Evolutionary conservation across 2,329 filamentous ascomycete species (phyloP).

Genomic region (Allantophomopsis lycopodina): DNA sequence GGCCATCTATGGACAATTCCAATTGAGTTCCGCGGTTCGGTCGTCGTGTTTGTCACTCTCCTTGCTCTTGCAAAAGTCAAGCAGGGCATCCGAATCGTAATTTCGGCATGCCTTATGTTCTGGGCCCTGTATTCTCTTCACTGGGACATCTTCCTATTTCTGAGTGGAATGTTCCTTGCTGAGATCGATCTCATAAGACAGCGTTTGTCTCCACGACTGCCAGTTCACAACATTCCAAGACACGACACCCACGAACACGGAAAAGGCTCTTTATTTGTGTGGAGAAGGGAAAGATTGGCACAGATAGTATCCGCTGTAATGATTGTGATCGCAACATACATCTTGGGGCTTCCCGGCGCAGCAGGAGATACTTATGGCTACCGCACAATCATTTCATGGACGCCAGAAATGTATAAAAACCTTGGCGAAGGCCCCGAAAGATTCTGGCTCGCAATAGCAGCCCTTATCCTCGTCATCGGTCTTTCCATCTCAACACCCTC

Average conservation of each 20-base stretch:
- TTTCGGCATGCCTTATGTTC: not conserved
- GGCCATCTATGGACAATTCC: constrained; percentile 3
- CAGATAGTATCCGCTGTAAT: not conserved
- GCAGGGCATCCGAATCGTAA: not conserved
- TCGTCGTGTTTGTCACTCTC: constrained; percentile 1
- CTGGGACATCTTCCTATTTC: constrained; percentile 2
- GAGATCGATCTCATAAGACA: constrained; percentile 1
- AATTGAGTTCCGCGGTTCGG: constrained; percentile 2
- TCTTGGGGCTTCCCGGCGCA: not conserved
- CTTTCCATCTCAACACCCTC: constrained; percentile 10
- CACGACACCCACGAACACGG: not conserved
- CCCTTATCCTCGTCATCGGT: constrained; percentile 6
- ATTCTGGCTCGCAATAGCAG: constrained; percentile 1
- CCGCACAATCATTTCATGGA: not conserved
- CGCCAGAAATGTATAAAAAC: not conserved
- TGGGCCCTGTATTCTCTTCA: constrained; percentile 1
- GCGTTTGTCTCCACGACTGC: not conserved
- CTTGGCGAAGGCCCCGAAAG: not conserved
- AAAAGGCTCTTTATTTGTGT: not conserved
- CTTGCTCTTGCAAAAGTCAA: constrained; percentile 1
- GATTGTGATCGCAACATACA: not conserved
- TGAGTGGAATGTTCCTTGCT: not conserved
- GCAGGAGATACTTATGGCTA: not conserved
- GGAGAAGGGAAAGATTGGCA: too few relatives aligned
- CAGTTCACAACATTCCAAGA: not conserved